Base-by-base conservation (phyloP, 176 grass and related monocot species). In the Dendrocalamus sinicus region DNA sequence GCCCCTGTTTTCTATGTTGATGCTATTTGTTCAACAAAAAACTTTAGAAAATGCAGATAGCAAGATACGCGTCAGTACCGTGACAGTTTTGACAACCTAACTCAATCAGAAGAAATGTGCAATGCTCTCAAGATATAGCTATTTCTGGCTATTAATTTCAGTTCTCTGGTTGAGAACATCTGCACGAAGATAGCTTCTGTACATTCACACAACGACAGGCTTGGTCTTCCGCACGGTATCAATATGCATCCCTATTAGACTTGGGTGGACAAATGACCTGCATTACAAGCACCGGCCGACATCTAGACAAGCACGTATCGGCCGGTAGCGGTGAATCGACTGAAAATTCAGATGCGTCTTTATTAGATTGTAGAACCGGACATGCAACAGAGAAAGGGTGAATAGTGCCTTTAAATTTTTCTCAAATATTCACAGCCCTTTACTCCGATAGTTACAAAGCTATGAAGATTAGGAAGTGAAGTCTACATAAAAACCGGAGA, bases 71-170 rank as follows among this genome's bases (percentile, higher is more conserved):
- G 58, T 39, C 70, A 4, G 58, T 66, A 75, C 58, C 44, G 71
- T 84, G 82, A 3, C 45, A 19, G 16, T 50, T 67, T 61, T 70
- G 9, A 39, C 9, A 28, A 24, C 22, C 43, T 48, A 32, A 53
- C 58, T 81, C 35, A 55, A 26, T 67, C 20, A 62, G 61, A 80
- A 80, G 4, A 81, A 9, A 52, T 17, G 54, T 72, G 76, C 54
- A 20, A 52, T 80, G 4, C 54, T 51, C 28, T 22, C 3, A 79
- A 63, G 28, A 71, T 63, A 63, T 72, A 15, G 7, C 7, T 10
- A 62, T 28, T 7, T 64, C n/a, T 44, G 28, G 26, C 5, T 28
- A 2, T 64, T 3, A 20, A 5, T 35, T 9, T 15, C 2, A 10
- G 57, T 61, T 61, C 30, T 23, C 41, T 35, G 23, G 44, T 41